These are phyloP conservation scores for Exophiala oligosperma DNA, from an alignment of 2,329 filamentous ascomycete species.

Conservation along the genomic window DNA sequence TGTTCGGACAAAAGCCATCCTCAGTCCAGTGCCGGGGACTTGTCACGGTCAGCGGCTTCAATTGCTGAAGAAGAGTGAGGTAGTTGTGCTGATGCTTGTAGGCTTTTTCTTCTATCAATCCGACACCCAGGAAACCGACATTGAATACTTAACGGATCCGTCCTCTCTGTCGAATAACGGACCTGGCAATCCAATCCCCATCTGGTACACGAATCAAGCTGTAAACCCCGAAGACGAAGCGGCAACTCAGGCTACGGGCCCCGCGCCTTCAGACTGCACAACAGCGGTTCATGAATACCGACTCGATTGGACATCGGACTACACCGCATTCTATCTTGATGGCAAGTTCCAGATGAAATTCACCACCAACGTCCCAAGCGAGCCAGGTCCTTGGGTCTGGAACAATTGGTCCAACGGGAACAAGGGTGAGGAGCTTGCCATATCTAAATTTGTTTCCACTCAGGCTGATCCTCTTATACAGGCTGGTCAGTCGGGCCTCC, in stretches of 20 bases:
- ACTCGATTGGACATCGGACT: slow-evolving; percentile 26
- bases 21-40: slow-evolving; percentile 27
- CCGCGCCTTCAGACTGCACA: slow-evolving; percentile 21
- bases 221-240: slow-evolving; percentile 9
- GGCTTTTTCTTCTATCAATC: slow-evolving; percentile 27
- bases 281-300: slow-evolving; percentile 26
- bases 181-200: slow-evolving; percentile 14
- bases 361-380: slow-evolving; percentile 23
- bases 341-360: slow-evolving; percentile 19
- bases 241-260: slow-evolving; percentile 16
- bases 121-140: slow-evolving; percentile 28
- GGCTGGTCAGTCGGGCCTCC: slow-evolving; percentile 26
- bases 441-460: background rate
- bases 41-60: slow-evolving; percentile 22
- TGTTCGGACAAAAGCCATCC: slow-evolving; percentile 26
- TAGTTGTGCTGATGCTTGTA: background rate
- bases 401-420: slow-evolving; percentile 30
- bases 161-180: slow-evolving; percentile 23
- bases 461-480: background rate
- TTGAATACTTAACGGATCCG: slow-evolving; percentile 28
- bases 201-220: slow-evolving; percentile 28
- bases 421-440: slow-evolving; percentile 14
- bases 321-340: slow-evolving; percentile 28
- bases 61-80: background rate
- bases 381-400: slow-evolving; percentile 27